Conservation (phyloP, 1,284 basidiomycete genomes). For the Cutaneotrichosporon sp. region DNA sequence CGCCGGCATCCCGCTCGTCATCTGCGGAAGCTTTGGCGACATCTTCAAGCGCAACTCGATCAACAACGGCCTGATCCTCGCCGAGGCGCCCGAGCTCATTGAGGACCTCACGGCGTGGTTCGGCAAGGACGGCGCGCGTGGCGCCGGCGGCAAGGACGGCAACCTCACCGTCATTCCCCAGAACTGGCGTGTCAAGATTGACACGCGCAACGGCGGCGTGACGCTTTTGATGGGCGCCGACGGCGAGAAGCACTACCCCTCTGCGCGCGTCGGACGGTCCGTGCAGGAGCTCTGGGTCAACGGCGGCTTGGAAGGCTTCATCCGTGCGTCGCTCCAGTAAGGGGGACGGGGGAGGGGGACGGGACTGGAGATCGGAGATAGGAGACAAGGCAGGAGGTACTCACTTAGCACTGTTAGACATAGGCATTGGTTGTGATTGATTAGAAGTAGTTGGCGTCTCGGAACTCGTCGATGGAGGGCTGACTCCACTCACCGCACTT, state of each 20-base stretch:
- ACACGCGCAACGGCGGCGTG: slow-evolving; percentile 69
- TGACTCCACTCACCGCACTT: too few species aligned
- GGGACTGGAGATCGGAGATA: not conserved
- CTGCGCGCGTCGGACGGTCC: slow-evolving; percentile 78
- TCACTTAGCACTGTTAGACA: slow-evolving; percentile 3
- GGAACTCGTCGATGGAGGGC: too few species aligned
- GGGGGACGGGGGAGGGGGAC: not conserved
- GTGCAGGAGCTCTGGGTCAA: slow-evolving; percentile 80
- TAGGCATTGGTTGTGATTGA: slow-evolving; percentile 2
- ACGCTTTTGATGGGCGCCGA: slow-evolving; percentile 57
- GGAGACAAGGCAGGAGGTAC: not conserved
- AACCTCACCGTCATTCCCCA: slow-evolving; percentile 74
- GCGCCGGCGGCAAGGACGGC: slow-evolving; percentile 72
- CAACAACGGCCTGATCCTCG: slow-evolving; percentile 95
- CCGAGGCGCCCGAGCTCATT: slow-evolving; percentile 89
- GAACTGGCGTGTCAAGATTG: slow-evolving; percentile 66
- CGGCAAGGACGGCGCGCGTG: slow-evolving; percentile 70
- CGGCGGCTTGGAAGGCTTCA: slow-evolving; percentile 59
- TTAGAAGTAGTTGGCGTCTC: not conserved
- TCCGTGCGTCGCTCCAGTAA: slow-evolving; percentile 55
- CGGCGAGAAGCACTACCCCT: slow-evolving; percentile 63
- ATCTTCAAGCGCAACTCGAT: slow-evolving; percentile 99
- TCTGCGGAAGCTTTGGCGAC: slow-evolving; percentile 96
- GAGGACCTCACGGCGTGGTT: slow-evolving; percentile 75
- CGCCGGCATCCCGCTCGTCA: slow-evolving; percentile 87